Base-by-base conservation (phyloP, 352 stramenopile species). In the Globisporangium cylindrosporum region DNA sequence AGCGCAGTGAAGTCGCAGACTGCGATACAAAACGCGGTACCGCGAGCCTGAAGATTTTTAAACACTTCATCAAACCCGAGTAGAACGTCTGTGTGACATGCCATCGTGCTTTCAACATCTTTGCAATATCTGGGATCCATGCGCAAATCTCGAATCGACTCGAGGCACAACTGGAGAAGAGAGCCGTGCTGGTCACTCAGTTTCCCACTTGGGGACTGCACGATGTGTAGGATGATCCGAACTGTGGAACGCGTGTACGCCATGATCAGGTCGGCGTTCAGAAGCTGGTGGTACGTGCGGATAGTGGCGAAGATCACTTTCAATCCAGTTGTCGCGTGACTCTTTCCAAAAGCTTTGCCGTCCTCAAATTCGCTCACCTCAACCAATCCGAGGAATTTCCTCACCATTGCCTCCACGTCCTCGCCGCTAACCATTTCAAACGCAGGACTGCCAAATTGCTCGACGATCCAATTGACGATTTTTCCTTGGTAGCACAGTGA, bases 131-230 rank as follows among this genome's bases (percentile, higher is more conserved):
- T 46, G 9, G 32, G 29, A 18, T 62, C 34, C n/a, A 3, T 25
- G 20, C 22, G 32, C 20, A 49, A 1, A 34, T 53, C 57, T 32
- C 57, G 57, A n/a, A 62, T 34, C 1, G 57, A 51, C 18, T 46
- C 22, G 57, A 62, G 34, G n/a, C 34, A 62, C 18, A 62, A 41
- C 57, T 62, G 57, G 8, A 62, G 48, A 41, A 62, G 57, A 20
- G 34, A 22, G 1, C 14, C 9, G 9, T 53, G 32, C 32, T 34
- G 22, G 1, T 10, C 57, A 5, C 57, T 62, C 14, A 8, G 12
- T 20, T 12, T 10, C 20, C 46, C 46, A 3, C 4, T 32, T 22
- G 32, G 14, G n/a, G 57, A n/a, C n/a, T 62, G 34, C 34, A 34
- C 20, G 10, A 62, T 38, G 10, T 12, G 14, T 5, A 20, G 34